Evolutionary conservation across 768 basidiomycete species (phyloP).

Genomic region (Boletus reticulatus): DNA sequence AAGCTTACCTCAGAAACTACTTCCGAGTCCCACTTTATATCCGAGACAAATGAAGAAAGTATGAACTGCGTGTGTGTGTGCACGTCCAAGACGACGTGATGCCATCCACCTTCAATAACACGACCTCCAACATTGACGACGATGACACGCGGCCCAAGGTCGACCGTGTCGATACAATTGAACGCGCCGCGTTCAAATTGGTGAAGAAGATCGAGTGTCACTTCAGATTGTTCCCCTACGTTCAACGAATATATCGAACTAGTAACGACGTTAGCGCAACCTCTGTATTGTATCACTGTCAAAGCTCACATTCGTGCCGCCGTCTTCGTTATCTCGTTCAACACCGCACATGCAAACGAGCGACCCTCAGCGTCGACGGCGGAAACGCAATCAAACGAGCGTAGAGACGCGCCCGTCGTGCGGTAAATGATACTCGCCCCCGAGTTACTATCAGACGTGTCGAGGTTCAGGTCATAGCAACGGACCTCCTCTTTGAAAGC

Average conservation of each 20-base stretch:
- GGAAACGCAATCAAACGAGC: constrained; percentile 7
- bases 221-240: neutral
- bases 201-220: constrained; percentile 11
- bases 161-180: neutral
- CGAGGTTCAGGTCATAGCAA: constrained; percentile 13
- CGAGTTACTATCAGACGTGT: neutral
- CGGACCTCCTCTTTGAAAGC: constrained; percentile 12
- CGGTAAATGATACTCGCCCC: constrained; percentile 10
- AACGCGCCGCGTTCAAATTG: constrained; percentile 6
- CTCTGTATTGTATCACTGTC: neutral
- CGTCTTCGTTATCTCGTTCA: neutral
- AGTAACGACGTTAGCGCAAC: neutral
- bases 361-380: constrained; percentile 10
- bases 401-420: neutral
- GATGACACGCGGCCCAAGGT: constrained; percentile 17
- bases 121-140: neutral
- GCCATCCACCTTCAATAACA: neutral
- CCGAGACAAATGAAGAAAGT: neutral
- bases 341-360: constrained; percentile 14
- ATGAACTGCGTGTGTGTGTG: constrained; percentile 4
- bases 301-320: constrained; percentile 2
- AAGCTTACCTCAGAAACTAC: neutral
- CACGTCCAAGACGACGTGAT: constrained; percentile 16
- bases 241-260: constrained; percentile 13
- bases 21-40: neutral